Base-by-base conservation (phyloP, 2,329 filamentous ascomycete genomes). In the Fusarium fujikuroi region DNA sequence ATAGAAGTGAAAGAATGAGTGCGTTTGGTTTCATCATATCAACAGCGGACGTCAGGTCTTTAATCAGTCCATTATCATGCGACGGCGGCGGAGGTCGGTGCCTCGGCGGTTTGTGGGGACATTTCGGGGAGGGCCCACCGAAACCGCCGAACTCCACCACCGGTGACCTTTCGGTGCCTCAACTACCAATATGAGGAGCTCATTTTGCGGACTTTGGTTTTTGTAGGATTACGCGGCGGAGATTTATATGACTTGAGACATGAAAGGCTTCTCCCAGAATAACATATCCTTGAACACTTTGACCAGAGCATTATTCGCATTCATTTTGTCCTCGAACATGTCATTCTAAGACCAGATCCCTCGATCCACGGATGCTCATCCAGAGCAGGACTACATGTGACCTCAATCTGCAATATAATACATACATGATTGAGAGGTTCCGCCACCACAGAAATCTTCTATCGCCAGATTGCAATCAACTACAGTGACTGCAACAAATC, bases 81-180 rank as follows among this genome's bases (percentile, higher is more conserved):
- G 5, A 50, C 60, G 69, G 72, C 47, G 63, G 63, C 67, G 67
- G 67, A 74, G 59, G 59, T 70, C 60, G 65, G 44, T 64, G 40
- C 21, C 60, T 75, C 75, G 76, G 76, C 54, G 76, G 65, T 52
- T 54, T 65, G 53, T 66, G 64, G 70, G 43, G 47, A 53, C 15
- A 34, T 9, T 39, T 60, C 68, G 69, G 65, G 53, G 18, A 21
- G 40, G 72, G 4, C 28, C 75, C 74, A 70, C 76, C 70, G 73
- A 78, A 75, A 71, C 73, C 76, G 66, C 76, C 76, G 75, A 77
- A 76, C 63, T 70, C 70, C 56, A 44, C 74, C 75, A 52, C 76
- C 76, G 71, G 50, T 10, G 25, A 30, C 15, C 37, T 25, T 59
- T 56, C 30, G 40, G 39, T 43, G 23, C 40, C 16, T 37, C n/a